phyloP scores from a whole-genome alignment of 371 early-diverging fungal species.

The Mortierella sp. region DNA sequence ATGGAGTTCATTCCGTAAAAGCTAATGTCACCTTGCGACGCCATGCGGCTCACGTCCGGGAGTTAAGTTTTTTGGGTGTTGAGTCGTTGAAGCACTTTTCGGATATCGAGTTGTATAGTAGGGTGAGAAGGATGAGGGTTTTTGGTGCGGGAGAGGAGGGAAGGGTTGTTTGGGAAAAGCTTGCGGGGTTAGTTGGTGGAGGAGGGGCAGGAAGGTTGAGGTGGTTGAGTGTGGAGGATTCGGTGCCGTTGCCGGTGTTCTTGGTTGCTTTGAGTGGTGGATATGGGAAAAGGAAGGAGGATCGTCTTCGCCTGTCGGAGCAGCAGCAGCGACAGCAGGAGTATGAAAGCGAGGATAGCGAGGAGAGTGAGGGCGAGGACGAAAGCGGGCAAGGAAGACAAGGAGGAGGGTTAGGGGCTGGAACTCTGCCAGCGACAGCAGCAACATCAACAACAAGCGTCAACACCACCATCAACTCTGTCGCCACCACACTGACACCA shows the following conservation, averaged over 20 bases:
- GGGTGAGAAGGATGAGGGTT: constrained; percentile 21
- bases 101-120: constrained; percentile 13
- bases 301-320: neutral
- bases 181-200: constrained; percentile 7
- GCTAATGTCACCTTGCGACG: constrained; percentile 23
- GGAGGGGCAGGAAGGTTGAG: neutral
- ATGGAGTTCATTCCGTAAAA: constrained; percentile 29
- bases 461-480: neutral
- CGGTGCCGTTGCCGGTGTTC: constrained; percentile 13
- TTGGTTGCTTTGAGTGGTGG: constrained; percentile 3
- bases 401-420: neutral
- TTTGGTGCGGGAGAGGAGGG: constrained; percentile 19
- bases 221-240: constrained; percentile 22
- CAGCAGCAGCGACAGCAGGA: neutral
- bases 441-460: neutral
- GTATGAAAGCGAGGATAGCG: neutral
- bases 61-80: constrained; percentile 14
- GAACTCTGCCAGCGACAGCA: neutral
- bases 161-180: constrained; percentile 29
- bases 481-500: neutral
- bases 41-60: constrained; percentile 25
- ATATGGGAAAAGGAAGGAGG: neutral
- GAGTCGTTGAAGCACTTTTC: constrained; percentile 23
- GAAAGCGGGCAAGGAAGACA: neutral
- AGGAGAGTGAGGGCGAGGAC: neutral